Conservation (phyloP, 129 eudicot genomes). For the Ambrosia trifida region DNA sequence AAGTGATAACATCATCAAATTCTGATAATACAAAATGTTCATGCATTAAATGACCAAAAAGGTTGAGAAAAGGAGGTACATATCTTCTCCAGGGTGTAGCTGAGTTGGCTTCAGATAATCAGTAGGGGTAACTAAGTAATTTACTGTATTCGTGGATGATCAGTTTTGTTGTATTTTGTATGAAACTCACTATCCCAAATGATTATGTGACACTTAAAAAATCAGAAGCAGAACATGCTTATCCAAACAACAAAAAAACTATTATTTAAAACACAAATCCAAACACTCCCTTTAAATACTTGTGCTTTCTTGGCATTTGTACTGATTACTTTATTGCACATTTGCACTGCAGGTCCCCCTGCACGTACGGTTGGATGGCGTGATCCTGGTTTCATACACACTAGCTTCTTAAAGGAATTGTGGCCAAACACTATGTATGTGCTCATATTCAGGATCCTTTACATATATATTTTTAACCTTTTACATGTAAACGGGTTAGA, state of each 20-base stretch:
- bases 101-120: no score
- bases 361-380: slow-evolving; percentile 99
- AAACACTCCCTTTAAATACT: neutral
- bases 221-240: neutral
- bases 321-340: slow-evolving; percentile 4
- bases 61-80: neutral
- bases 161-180: neutral
- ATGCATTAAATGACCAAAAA: neutral
- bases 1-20: neutral
- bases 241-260: neutral
- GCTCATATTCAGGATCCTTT: neutral
- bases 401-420: slow-evolving; percentile 82
- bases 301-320: neutral
- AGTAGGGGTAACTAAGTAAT: no score
- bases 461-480: slow-evolving; percentile 2
- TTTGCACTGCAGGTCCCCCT: slow-evolving; percentile 64
- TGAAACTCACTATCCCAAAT: slow-evolving; percentile 3
- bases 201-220: neutral
- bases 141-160: neutral
- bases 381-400: slow-evolving; percentile 95
- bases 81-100: no score
- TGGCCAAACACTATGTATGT: slow-evolving; percentile 83
- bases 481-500: neutral
- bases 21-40: neutral
- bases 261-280: neutral